Evolutionary conservation across 225 moss, liverwort and hornwort genomes (phyloP).

Genomic region (Lunularia cruciata): DNA sequence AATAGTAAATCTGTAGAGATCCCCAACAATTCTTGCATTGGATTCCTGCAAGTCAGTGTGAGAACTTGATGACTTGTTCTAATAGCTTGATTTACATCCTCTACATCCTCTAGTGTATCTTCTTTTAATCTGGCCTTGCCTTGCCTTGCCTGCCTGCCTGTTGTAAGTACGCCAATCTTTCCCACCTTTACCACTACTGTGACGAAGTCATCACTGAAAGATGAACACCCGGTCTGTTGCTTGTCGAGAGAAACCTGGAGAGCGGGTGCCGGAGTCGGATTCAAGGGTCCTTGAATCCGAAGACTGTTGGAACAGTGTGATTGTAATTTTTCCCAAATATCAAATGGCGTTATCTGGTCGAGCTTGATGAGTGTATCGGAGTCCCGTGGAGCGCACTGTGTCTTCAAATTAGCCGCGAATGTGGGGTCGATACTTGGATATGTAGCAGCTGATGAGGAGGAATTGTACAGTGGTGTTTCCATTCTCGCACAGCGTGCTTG

Average conservation of each 20-base stretch:
- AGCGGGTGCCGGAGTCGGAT: not conserved
- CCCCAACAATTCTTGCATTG: too few species aligned
- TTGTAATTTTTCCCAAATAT: conserved; percentile 22
- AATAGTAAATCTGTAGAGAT: too few species aligned
- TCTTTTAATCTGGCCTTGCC: not conserved
- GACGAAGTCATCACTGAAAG: conserved; percentile 9
- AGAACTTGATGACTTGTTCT: too few species aligned
- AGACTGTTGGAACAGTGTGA: conserved; percentile 13
- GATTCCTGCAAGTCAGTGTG: too few species aligned
- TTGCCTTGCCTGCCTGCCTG: not conserved
- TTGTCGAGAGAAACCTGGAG: not conserved
- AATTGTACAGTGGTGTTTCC: conserved; percentile 37
- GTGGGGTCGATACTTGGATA: conserved; percentile 21
- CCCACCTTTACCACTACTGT: conserved; percentile 16
- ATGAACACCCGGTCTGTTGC: not conserved
- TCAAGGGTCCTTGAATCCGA: not conserved
- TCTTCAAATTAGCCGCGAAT: conserved; percentile 9
- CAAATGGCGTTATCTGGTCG: not conserved
- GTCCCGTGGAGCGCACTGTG: not conserved
- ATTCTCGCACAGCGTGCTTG: conserved; percentile 18
- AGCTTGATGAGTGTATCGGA: conserved; percentile 17
- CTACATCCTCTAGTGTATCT: conserved; percentile 1
- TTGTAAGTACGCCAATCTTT: conserved; percentile 2
- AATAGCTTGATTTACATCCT: too few species aligned
- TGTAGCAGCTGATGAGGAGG: not conserved